Conservation (phyloP, 495 filamentous ascomycete species). For the Penicillium diatomitis region DNA sequence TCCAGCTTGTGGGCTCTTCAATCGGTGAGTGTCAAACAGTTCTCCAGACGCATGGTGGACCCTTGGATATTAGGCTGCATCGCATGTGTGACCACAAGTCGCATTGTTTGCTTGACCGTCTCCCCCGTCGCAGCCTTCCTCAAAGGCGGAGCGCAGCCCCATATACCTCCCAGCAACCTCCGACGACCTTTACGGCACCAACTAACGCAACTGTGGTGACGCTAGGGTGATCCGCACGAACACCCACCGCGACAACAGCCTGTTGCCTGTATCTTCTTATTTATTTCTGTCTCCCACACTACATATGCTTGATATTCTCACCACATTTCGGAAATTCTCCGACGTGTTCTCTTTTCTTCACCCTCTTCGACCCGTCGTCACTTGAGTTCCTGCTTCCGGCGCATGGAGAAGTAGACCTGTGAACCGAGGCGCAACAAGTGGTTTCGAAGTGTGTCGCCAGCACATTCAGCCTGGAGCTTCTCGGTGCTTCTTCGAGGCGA, state of each 20-base stretch:
- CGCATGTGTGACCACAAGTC: no score
- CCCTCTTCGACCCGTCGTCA: neutral
- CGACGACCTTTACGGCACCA: neutral
- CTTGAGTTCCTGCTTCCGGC: slow-evolving; percentile 5
- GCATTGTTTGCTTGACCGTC: neutral
- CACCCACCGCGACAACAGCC: no score
- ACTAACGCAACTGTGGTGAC: neutral
- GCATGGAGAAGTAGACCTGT: slow-evolving; percentile 20
- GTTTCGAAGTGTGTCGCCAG: slow-evolving; percentile 18
- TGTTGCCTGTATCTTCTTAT: neutral
- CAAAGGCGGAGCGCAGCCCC: neutral
- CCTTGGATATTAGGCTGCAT: no score
- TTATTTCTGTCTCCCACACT: neutral
- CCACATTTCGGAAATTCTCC: slow-evolving; percentile 10
- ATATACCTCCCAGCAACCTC: neutral
- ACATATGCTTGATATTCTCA: slow-evolving; percentile 5
- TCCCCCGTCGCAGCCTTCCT: no score
- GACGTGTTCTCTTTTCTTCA: slow-evolving; percentile 10
- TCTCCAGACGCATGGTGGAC: no score
- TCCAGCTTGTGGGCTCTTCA: slow-evolving; percentile 6
- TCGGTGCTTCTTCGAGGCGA: neutral
- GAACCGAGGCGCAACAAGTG: slow-evolving; percentile 13
- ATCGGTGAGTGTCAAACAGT: slow-evolving; percentile 3
- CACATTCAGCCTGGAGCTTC: slow-evolving; percentile 17
- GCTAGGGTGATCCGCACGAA: neutral